phyloP scores from a whole-genome alignment of 2,329 filamentous ascomycete genomes.

The Mycosphaerella arachidis region DNA sequence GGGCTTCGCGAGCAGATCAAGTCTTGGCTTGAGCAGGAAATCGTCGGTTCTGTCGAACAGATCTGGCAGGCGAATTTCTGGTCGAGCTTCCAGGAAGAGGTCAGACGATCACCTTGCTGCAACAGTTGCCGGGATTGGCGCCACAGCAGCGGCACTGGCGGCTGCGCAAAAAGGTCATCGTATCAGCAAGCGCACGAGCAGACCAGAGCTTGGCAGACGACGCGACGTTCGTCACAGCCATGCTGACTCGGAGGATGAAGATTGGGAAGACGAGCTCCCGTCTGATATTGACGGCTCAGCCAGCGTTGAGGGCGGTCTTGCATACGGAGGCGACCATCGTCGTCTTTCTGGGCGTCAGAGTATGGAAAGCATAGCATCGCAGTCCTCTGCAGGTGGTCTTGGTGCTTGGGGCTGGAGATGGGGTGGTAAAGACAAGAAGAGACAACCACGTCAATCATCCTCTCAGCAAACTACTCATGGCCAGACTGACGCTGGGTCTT shows the following conservation, averaged over 20 bases:
- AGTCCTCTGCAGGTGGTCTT: slow-evolving; percentile 44
- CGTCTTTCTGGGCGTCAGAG: slow-evolving; percentile 40
- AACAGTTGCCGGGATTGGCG: slow-evolving; percentile 44
- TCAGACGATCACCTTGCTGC: slow-evolving; percentile 46
- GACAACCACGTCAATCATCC: slow-evolving; percentile 26
- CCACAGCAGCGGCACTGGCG: slow-evolving; percentile 47
- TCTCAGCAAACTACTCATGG: slow-evolving; percentile 14
- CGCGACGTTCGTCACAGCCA: slow-evolving; percentile 14
- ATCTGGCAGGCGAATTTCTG: slow-evolving; percentile 7
- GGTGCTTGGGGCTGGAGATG: slow-evolving; percentile 59
- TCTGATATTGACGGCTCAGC: slow-evolving; percentile 52
- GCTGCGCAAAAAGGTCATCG: slow-evolving; percentile 37
- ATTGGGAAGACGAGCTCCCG: slow-evolving; percentile 53
- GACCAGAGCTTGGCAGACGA: slow-evolving; percentile 26
- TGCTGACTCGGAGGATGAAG: slow-evolving; percentile 46
- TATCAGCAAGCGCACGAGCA: slow-evolving; percentile 23
- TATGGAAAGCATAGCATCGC: slow-evolving; percentile 50
- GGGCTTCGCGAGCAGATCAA: slow-evolving; percentile 25
- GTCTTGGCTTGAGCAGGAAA: slow-evolving; percentile 19
- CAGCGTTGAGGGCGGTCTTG: slow-evolving; percentile 55
- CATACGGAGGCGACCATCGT: slow-evolving; percentile 52
- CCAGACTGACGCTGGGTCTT: slow-evolving; percentile 31
- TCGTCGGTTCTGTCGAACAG: slow-evolving; percentile 15
- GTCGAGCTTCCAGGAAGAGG: slow-evolving; percentile 31
- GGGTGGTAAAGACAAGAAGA: slow-evolving; percentile 48